Evolutionary conservation across 2,329 filamentous ascomycete species (phyloP).

Genomic region (Fusarium sp.): DNA sequence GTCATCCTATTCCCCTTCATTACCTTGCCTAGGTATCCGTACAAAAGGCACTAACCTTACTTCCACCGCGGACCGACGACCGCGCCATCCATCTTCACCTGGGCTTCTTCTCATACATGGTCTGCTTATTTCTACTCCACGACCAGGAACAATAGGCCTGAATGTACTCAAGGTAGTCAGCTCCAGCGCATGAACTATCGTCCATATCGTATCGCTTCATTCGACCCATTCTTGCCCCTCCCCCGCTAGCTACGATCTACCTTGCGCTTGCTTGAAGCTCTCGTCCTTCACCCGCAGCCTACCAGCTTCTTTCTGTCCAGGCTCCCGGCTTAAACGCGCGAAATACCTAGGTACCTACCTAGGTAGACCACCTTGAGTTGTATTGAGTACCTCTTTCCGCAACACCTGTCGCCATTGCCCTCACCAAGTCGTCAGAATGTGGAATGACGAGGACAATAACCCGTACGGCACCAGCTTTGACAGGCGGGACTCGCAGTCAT

Average conservation of each 20-base stretch:
- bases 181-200: slow-evolving; percentile 10
- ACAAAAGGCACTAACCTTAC: not conserved
- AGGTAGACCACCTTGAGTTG: not conserved
- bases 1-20: slow-evolving; percentile 36
- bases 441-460: slow-evolving; percentile 99
- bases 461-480: slow-evolving; percentile 93
- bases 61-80: slow-evolving; percentile 16
- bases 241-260: slow-evolving; percentile 34
- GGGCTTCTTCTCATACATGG: not conserved
- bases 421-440: slow-evolving; percentile 66
- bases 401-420: slow-evolving; percentile 18
- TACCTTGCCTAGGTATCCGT: not conserved
- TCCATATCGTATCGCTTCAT: slow-evolving; percentile 10
- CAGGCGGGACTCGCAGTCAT: slow-evolving; percentile 80
- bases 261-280: slow-evolving; percentile 35
- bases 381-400: not conserved
- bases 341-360: slow-evolving; percentile 5
- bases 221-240: slow-evolving; percentile 30
- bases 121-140: not conserved
- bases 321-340: slow-evolving; percentile 26
- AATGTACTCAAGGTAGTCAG: not conserved
- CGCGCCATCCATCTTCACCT: slow-evolving; percentile 10
- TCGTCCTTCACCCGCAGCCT: slow-evolving; percentile 2
- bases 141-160: slow-evolving; percentile 28
- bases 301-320: slow-evolving; percentile 21